Percentiles rank a stretch among this genome's conserved stretches.
phyloP scores from a whole-genome alignment of 2,329 filamentous ascomycete species.

The Talaromyces piceae region DNA sequence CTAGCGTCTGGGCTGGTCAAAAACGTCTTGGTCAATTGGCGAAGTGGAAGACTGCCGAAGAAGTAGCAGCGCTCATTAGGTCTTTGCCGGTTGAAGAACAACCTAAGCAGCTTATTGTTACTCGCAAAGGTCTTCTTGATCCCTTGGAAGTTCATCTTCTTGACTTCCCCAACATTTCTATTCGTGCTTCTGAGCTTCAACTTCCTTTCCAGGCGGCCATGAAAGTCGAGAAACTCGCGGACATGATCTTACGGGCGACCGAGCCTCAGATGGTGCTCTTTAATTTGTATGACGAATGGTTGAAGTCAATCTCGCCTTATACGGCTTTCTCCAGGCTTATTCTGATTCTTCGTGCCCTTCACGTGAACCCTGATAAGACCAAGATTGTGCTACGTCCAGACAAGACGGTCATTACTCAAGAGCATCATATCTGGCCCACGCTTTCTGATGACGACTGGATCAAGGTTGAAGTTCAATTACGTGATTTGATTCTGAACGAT shows the following conservation, averaged over 20 bases:
- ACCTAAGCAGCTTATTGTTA: constrained; percentile 97
- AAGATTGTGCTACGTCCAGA: constrained; percentile 91
- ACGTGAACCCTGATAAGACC: constrained; percentile 98
- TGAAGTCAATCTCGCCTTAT: constrained; percentile 97
- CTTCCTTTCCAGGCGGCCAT: constrained; percentile 98
- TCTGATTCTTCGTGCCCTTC: constrained; percentile 84
- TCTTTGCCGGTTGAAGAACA: constrained; percentile 96
- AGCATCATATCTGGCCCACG: constrained; percentile 97
- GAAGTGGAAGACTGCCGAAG: constrained; percentile 99
- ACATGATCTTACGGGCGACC: constrained; percentile 96
- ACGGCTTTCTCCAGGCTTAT: constrained; percentile 95
- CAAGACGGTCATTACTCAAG: constrained; percentile 96
- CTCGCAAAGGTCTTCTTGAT: constrained; percentile 91
- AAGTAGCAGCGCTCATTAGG: constrained; percentile 94
- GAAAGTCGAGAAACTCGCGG: constrained; percentile 98
- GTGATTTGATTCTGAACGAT: constrained; percentile 93
- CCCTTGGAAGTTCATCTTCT: constrained; percentile 94
- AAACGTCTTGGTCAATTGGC: constrained; percentile 97
- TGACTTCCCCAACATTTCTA: constrained; percentile 98
- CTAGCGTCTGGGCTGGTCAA: constrained; percentile 97
- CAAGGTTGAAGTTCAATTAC: constrained; percentile 94
- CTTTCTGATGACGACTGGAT: constrained; percentile 96
- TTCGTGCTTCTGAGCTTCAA: constrained; percentile 92
- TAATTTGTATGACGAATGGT: constrained; percentile 97
- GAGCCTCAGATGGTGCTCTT: constrained; percentile 99